Evolutionary conservation across 169 alveolate genomes (phyloP), one percentile per base, ranked within the genome.

Genomic region (Eimeria sp.): DNA sequence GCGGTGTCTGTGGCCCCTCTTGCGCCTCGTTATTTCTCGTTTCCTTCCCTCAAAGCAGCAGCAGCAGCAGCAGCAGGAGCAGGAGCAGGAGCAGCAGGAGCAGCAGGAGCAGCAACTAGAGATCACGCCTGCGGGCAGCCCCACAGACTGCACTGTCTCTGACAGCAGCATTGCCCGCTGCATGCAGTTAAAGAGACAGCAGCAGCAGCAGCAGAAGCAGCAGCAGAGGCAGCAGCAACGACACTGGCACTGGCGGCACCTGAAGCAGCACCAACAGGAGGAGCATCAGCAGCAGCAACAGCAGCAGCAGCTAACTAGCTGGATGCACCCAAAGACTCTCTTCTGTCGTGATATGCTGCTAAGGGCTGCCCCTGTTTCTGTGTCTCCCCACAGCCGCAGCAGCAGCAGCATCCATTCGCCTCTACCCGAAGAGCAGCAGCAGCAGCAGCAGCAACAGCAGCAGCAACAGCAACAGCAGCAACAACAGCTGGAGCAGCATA

Each of bases 1-100:
- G 11, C 27, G 87, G 34, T 45, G 34, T 45, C 61, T 76, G 87
- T 76, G 87, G 87, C 61, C 4, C 63, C 6, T 76, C 87, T 20
- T 76, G 16, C 11, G 63, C 22, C 61, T 76, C 30, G 5, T 76
- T n/a, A 22, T 40, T 18, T 34, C 58, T 57, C 87, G 63, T 22
- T 45, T 76, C 30, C 4, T 27, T 22, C 61, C 43, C 9, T n/a
- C 58, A 10, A 27, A 45, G 30, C 63, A 76, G 87, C 87, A 43
- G 63, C 54, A 76, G 63, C 87, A 76, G 43, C 87, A 47, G 63
- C 87, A 40, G 51, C 87, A 76, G 34, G 63, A 76, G 43, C 87
- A 47, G 63, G 63, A 40, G 51, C 87, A 76, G 34, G 63, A 76
- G 87, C 87, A 40, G 87, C 27, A 13, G 63, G 40, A 76, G 47